Conservation (phyloP, 192 early-diverging fungal genomes). For the Mortierella alpina region DNA sequence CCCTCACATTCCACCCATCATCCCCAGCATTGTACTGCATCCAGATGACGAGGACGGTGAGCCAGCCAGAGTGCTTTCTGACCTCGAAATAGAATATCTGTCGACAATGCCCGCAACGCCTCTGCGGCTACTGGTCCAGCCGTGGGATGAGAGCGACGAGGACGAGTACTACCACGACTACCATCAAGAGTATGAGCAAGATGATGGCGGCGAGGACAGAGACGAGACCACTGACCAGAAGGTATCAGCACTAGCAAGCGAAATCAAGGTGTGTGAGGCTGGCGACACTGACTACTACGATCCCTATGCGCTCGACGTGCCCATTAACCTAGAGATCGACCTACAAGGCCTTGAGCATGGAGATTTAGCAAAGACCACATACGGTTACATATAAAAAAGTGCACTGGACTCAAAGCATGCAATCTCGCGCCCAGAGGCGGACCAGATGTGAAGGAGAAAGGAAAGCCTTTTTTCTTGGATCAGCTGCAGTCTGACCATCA, state of each 20-base stretch:
- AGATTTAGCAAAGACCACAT: conserved; percentile 1
- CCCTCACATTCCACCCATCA: not conserved
- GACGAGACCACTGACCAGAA: not conserved
- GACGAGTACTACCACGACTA: conserved; percentile 24
- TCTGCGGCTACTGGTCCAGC: conserved; percentile 16
- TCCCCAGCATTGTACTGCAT: conserved; percentile 45
- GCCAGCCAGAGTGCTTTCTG: conserved; percentile 20
- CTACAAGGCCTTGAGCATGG: conserved; percentile 41
- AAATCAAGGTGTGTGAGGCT: not conserved
- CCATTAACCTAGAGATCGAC: conserved; percentile 48
- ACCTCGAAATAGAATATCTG: conserved; percentile 45
- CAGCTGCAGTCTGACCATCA: not conserved
- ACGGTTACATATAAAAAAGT: conserved; percentile 15
- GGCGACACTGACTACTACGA: conserved; percentile 14
- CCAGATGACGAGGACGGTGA: conserved; percentile 48
- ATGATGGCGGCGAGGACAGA: conserved; percentile 19
- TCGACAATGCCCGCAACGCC: conserved; percentile 34
- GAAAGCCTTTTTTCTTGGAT: not conserved
- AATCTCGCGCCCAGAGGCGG: not conserved
- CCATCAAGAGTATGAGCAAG: too few species aligned
- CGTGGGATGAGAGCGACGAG: conserved; percentile 27
- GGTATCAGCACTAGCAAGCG: not conserved
- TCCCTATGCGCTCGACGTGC: conserved; percentile 45
- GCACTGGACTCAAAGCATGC: not conserved
- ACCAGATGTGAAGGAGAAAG: not conserved